phyloP scores from a whole-genome alignment of 2,329 filamentous ascomycete genomes.

The Colletotrichum tropicicola region DNA sequence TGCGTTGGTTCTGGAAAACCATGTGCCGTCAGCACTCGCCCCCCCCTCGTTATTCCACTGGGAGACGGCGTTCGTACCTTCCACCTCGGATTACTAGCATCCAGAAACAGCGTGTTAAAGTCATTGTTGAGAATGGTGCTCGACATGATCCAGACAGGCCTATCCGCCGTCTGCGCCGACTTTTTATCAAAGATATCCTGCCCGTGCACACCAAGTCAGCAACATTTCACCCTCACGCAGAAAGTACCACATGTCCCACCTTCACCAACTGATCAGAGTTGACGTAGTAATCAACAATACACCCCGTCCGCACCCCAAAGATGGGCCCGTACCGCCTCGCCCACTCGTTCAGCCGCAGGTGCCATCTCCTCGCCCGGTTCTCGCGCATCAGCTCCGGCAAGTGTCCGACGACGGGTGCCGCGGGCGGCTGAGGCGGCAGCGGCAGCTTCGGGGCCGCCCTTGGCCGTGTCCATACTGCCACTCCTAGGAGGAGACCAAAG shows the following conservation, averaged over 20 bases:
- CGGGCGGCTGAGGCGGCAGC: neutral
- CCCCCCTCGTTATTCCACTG: no score
- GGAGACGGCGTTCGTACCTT: neutral
- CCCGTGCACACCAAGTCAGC: neutral
- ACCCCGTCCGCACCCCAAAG: neutral
- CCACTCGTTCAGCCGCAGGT: slow-evolving; percentile 1
- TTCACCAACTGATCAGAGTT: slow-evolving; percentile 7
- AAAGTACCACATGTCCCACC: neutral
- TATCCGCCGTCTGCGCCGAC: slow-evolving; percentile 7
- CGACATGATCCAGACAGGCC: slow-evolving; percentile 15
- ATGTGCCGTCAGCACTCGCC: neutral
- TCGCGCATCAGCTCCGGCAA: neutral
- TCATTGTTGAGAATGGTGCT: slow-evolving; percentile 3
- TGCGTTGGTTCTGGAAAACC: neutral
- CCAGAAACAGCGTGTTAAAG: neutral
- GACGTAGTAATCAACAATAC: slow-evolving; percentile 11
- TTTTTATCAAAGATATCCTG: slow-evolving; percentile 13
- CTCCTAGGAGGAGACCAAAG: neutral
- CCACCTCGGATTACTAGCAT: slow-evolving; percentile 6
- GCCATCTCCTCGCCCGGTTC: neutral
- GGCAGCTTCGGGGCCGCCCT: no score
- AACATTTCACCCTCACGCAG: neutral
- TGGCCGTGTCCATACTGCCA: neutral
- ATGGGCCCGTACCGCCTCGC: slow-evolving; percentile 2
- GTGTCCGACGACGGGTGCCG: neutral